phyloP scores from a whole-genome alignment of 1,284 basidiomycete genomes.

The Leccinum pachyderme region DNA sequence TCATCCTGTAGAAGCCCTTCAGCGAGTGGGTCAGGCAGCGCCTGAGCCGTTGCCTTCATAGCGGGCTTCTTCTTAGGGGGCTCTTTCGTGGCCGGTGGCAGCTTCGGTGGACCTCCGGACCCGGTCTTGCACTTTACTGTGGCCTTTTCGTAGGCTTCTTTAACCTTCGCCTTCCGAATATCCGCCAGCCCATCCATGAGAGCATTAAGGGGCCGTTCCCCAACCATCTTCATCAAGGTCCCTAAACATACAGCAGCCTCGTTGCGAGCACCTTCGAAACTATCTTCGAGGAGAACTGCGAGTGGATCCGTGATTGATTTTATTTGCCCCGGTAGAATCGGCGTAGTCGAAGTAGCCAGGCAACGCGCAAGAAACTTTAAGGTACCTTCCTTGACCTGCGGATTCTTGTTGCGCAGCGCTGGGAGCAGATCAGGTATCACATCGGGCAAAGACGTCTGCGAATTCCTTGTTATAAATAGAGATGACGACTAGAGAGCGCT shows the following conservation, averaged over 20 bases:
- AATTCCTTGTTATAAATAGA: constrained; percentile 15
- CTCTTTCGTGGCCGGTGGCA: constrained; percentile 40
- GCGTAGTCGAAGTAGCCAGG: constrained; percentile 66
- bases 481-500: constrained; percentile 2
- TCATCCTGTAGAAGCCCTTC: constrained; percentile 31
- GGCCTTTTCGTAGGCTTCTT: constrained; percentile 89
- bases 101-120: constrained; percentile 44
- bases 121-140: constrained; percentile 83
- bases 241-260: constrained; percentile 89
- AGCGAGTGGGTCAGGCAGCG: constrained; percentile 25
- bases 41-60: constrained; percentile 26
- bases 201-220: constrained; percentile 88
- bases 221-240: constrained; percentile 95
- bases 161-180: constrained; percentile 90
- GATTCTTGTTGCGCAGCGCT: constrained; percentile 88
- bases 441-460: constrained; percentile 77
- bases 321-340: constrained; percentile 74
- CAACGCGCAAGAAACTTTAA: constrained; percentile 87
- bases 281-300: constrained; percentile 80
- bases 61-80: constrained; percentile 46
- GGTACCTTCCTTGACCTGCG: constrained; percentile 94
- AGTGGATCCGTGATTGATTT: constrained; percentile 85
- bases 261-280: constrained; percentile 87
- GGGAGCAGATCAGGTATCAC: constrained; percentile 83
- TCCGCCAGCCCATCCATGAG: constrained; percentile 88